Evolutionary conservation across 768 basidiomycete species (phyloP).

Genomic region (Mycena crocata): DNA sequence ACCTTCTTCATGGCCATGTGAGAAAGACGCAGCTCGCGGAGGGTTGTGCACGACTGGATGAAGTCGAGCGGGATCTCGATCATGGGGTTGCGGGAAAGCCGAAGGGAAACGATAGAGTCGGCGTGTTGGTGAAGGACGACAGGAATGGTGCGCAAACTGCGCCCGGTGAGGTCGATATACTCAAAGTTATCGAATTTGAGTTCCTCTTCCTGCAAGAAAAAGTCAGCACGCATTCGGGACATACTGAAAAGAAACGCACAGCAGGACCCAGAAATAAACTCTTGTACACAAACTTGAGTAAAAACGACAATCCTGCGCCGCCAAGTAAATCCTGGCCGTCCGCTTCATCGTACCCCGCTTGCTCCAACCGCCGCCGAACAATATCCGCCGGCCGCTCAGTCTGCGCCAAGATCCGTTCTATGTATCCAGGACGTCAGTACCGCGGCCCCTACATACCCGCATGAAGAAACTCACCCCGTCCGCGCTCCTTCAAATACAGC

Average conservation of each 20-base stretch:
- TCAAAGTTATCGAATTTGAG: slow-evolving; percentile 78
- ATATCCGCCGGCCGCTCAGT: slow-evolving; percentile 89
- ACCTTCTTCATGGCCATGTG: slow-evolving; percentile 96
- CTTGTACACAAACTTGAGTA: slow-evolving; percentile 93
- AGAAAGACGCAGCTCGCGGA: slow-evolving; percentile 88
- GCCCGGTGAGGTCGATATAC: slow-evolving; percentile 83
- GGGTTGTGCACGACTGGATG: slow-evolving; percentile 84
- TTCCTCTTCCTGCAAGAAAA: slow-evolving; percentile 72
- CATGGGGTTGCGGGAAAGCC: slow-evolving; percentile 94
- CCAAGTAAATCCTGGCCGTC: slow-evolving; percentile 85
- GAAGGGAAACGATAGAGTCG: slow-evolving; percentile 84
- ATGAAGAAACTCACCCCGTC: slow-evolving; percentile 66
- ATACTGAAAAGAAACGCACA: slow-evolving; percentile 53
- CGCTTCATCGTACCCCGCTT: slow-evolving; percentile 87
- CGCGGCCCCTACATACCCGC: neutral
- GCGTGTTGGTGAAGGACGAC: slow-evolving; percentile 88
- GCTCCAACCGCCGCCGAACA: slow-evolving; percentile 83
- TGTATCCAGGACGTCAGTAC: slow-evolving; percentile 3
- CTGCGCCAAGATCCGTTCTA: slow-evolving; percentile 86
- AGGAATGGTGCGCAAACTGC: slow-evolving; percentile 88
- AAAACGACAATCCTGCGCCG: slow-evolving; percentile 79
- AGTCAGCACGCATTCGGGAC: neutral
- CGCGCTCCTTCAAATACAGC: slow-evolving; percentile 80
- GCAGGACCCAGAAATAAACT: slow-evolving; percentile 73
- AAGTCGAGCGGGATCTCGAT: slow-evolving; percentile 97